Base-by-base conservation (phyloP, 2,329 filamentous ascomycete genomes). In the Neopestalotiopsis clavispora region DNA sequence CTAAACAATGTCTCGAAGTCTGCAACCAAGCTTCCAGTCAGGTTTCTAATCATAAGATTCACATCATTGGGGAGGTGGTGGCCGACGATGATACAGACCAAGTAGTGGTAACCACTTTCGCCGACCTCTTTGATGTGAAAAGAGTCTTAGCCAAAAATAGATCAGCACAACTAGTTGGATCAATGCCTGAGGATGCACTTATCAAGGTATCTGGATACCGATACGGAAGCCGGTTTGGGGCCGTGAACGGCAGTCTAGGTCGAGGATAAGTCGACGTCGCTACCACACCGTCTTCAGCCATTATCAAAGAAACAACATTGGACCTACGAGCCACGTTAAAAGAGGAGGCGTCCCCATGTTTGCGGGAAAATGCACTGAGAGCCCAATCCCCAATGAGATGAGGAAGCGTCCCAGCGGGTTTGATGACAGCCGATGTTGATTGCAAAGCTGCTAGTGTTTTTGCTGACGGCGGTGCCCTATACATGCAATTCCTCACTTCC, bases 61-160 rank as follows among this genome's bases (percentile, higher is more conserved):
- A 78, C 70, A 79, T 68, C 62, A 70, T 82, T 68, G 78, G 79
- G 13, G 80, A 82, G 72, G 74, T 76, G 12, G 69, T 80, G 75
- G 79, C 78, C 60, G 78, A 82, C 59, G 75, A 70, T 28, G 75
- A 81, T 65, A 80, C 79, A 70, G 78, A 82, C 74, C 79, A 82
- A 74, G 75, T 82, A 38, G 78, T 83, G 68, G 75, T 83, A 67
- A 82, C 76, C 68, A 82, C 80, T 69, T 71, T 81, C 68, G 80
- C 80, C 45, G 81, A 82, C 76, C 74, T 83, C 65, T 83, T 84
- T 68, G 75, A 82, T 70, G 74, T 83, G 66, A 77, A 74, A 69
- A 82, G 79, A 73, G 80, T 77, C 45, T 63, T 73, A 65, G 78
- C 80, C 5, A 79, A 72, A 69, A 74, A 70, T 34, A 76, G 75